A percentile compares a stretch with the other conserved stretches of the same genome.
These are phyloP conservation scores for Aphanomyces euteiches DNA, from an alignment of 352 stramenopile genomes.

Conservation along the genomic window DNA sequence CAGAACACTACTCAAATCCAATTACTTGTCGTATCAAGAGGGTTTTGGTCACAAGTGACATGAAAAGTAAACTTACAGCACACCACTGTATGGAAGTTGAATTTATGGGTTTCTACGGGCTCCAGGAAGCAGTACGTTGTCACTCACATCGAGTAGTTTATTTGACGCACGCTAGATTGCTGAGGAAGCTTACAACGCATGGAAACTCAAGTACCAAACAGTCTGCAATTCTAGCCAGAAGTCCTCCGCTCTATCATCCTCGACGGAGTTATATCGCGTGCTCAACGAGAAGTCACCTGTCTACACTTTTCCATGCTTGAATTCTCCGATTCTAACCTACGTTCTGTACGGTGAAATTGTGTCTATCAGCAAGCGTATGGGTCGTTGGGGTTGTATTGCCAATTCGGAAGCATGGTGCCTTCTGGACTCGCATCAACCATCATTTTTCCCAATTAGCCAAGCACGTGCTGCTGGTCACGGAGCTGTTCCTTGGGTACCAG, in stretches of 20 bases:
- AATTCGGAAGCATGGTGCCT: constrained; percentile 27
- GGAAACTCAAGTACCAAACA: constrained; percentile 24
- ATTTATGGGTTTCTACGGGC: constrained; percentile 18
- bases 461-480: constrained; percentile 20
- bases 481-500: constrained; percentile 22
- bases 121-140: constrained; percentile 6
- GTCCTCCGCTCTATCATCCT: background rate
- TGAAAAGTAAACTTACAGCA: constrained; percentile 26
- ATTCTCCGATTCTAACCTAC: background rate
- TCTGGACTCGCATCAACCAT: constrained; percentile 26
- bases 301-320: constrained; percentile 21
- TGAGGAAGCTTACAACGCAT: constrained; percentile 26
- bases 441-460: constrained; percentile 24
- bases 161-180: constrained; percentile 9
- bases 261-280: constrained; percentile 22
- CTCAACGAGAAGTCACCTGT: constrained; percentile 27
- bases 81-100: constrained; percentile 28
- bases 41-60: constrained; percentile 15
- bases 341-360: constrained; percentile 29
- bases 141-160: background rate
- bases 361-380: background rate
- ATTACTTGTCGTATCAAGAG: constrained; percentile 22
- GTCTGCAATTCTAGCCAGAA: background rate
- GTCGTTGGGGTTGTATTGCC: constrained; percentile 18
- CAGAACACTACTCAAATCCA: background rate